These are phyloP conservation scores for Pseudogymnoascus verrucosus DNA, from an alignment of 2,329 filamentous ascomycete genomes.

Conservation along the genomic window DNA sequence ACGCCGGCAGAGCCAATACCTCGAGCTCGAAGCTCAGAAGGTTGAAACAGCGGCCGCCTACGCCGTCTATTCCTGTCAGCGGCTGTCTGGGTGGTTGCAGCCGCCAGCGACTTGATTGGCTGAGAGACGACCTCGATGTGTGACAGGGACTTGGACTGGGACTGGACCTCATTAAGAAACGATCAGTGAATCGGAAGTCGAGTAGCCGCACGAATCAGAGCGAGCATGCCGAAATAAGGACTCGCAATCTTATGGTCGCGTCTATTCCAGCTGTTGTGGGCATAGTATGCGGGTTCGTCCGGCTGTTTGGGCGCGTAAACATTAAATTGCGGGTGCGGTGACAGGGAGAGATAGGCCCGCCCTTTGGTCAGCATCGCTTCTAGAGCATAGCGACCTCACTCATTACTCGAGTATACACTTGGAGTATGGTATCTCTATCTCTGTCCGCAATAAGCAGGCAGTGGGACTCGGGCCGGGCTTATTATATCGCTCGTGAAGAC, in stretches of 20 bases:
- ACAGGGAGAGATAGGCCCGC: neutral
- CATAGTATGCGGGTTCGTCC: neutral
- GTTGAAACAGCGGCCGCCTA: neutral
- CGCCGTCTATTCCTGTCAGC: slow-evolving; percentile 1
- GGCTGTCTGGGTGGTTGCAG: slow-evolving; percentile 4
- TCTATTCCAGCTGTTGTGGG: neutral
- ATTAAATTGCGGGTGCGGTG: neutral
- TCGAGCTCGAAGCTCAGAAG: neutral
- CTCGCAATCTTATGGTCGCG: neutral
- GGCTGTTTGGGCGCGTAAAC: neutral
- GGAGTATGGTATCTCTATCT: neutral
- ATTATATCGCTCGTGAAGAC: neutral
- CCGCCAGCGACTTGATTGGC: neutral
- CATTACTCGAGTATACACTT: neutral
- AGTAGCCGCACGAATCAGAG: slow-evolving; percentile 2
- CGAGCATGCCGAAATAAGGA: neutral
- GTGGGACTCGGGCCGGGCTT: neutral
- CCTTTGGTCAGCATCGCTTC: neutral
- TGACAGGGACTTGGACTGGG: neutral
- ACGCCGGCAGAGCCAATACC: neutral
- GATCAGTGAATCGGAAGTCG: neutral
- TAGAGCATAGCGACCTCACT: neutral
- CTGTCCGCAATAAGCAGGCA: neutral
- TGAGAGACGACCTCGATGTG: neutral
- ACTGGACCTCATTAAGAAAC: slow-evolving; percentile 1